Conservation (phyloP, 331 rosid species). For the Quercus phellos region DNA sequence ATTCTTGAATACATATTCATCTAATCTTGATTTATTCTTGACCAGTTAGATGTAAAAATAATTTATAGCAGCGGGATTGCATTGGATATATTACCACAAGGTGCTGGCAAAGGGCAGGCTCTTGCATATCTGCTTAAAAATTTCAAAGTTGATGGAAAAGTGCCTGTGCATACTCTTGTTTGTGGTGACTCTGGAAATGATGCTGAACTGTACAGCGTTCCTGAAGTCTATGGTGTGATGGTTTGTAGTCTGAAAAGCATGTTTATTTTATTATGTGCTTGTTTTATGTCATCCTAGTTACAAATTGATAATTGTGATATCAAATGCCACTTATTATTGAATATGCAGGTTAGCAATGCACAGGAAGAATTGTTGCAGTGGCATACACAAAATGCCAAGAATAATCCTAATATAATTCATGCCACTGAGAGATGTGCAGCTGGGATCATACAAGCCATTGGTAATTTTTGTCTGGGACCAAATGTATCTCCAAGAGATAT, state of each 20-base stretch:
- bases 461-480: conserved; percentile 59
- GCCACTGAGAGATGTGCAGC: conserved; percentile 78
- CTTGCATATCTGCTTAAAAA: conserved; percentile 60
- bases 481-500: conserved; percentile 68
- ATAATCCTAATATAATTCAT: conserved; percentile 40
- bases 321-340: background rate
- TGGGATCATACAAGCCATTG: conserved; percentile 74
- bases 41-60: conserved; percentile 76
- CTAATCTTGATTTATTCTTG: conserved; percentile 19
- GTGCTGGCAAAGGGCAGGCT: conserved; percentile 82
- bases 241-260: conserved; percentile 32
- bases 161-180: conserved; percentile 63
- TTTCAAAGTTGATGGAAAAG: conserved; percentile 34
- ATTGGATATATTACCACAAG: conserved; percentile 67
- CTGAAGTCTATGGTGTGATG: conserved; percentile 69
- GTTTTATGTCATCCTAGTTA: background rate
- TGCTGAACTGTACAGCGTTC: conserved; percentile 60
- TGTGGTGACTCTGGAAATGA: conserved; percentile 96
- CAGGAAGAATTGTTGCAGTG: conserved; percentile 70
- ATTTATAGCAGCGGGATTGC: conserved; percentile 70
- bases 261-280: background rate
- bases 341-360: conserved; percentile 64
- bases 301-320: conserved; percentile 8
- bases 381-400: conserved; percentile 49
- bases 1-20: background rate